Percentiles rank a stretch among this genome's conserved stretches.
phyloP scores from a whole-genome alignment of 2,329 filamentous ascomycete genomes.

The Falciphora oryzae region DNA sequence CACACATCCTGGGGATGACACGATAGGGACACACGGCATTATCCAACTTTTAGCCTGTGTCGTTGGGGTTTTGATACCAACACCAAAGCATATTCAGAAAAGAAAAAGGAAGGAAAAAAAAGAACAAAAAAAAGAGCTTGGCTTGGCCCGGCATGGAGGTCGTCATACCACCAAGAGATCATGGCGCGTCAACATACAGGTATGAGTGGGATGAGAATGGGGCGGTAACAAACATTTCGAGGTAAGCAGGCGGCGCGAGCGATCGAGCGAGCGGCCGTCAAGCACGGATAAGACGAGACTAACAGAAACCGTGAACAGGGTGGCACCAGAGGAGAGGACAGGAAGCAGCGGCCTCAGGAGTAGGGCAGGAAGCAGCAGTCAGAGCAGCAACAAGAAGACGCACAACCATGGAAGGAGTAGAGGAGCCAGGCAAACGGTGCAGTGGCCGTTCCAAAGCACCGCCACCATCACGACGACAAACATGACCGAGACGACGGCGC shows the following conservation, averaged over 20 bases:
- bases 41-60: too few species aligned
- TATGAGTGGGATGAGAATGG: conserved; percentile 25
- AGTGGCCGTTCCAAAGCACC: conserved; percentile 31
- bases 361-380: neutral
- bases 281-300: too few species aligned
- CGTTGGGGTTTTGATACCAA: too few species aligned
- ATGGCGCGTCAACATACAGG: conserved; percentile 20
- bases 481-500: conserved; percentile 15
- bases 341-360: neutral
- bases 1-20: too few species aligned
- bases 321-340: conserved; percentile 4
- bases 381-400: neutral
- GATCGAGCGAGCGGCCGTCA: too few species aligned
- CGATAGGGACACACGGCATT: too few species aligned
- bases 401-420: neutral
- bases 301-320: conserved; percentile 1
- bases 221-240: conserved; percentile 18
- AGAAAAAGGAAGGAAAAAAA: too few species aligned
- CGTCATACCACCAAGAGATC: conserved; percentile 23
- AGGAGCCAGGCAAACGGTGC: conserved; percentile 20
- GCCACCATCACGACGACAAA: conserved; percentile 17
- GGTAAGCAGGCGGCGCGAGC: conserved; percentile 2
- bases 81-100: too few species aligned
- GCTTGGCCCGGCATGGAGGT: conserved; percentile 22
- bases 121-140: neutral